A percentile compares a stretch with the other conserved stretches of the same genome.
These are phyloP conservation scores for Tetrapisispora namnaoensis DNA, from an alignment of 805 yeast genomes.

Conservation along the genomic window DNA sequence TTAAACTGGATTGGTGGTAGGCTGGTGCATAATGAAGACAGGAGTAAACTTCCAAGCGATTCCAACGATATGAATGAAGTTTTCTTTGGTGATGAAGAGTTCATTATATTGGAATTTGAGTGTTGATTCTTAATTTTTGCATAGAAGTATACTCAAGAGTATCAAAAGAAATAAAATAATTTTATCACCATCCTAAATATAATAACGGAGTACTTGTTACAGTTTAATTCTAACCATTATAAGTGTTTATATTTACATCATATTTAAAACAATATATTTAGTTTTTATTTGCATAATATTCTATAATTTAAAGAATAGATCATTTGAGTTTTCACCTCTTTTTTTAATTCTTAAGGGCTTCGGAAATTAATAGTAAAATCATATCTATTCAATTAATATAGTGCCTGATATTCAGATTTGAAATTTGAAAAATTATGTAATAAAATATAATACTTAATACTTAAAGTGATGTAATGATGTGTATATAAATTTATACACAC, in stretches of 20 bases:
- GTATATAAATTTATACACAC: too few relatives aligned
- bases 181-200: too few relatives aligned
- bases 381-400: too few relatives aligned
- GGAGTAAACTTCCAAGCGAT: conserved; percentile 6
- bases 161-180: too few relatives aligned
- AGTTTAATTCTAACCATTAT: neutral
- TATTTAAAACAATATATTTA: neutral
- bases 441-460: too few relatives aligned
- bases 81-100: conserved; percentile 21
- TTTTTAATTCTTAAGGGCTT: neutral
- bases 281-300: neutral
- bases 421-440: neutral
- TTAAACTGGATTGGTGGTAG: conserved; percentile 28
- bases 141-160: neutral
- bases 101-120: conserved; percentile 24
- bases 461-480: too few relatives aligned
- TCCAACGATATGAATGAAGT: conserved; percentile 8
- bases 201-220: neutral
- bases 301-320: neutral
- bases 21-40: conserved; percentile 21
- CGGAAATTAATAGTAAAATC: neutral
- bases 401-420: neutral
- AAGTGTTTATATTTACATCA: neutral
- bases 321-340: neutral
- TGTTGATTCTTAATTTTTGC: conserved; percentile 7